These are phyloP conservation scores for Conticribra guillardii DNA, from an alignment of 108 stramenopile species.

Conservation along the genomic window DNA sequence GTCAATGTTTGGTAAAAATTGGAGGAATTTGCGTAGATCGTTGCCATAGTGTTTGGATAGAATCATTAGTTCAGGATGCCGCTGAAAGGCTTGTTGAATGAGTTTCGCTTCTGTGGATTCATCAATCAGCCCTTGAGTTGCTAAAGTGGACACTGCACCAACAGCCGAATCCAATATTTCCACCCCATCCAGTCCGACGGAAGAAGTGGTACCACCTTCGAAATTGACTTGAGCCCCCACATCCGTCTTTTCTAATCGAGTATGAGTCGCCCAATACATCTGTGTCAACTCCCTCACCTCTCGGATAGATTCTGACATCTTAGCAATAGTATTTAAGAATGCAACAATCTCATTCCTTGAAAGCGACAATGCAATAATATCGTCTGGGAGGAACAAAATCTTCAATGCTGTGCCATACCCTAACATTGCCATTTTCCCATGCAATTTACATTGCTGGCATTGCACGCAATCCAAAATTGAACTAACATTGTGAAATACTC, in stretches of 20 bases:
- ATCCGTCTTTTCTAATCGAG: slow-evolving; percentile 53
- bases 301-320: slow-evolving; percentile 77
- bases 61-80: slow-evolving; percentile 74
- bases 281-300: slow-evolving; percentile 80
- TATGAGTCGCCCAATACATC: slow-evolving; percentile 70
- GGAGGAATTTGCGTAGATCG: slow-evolving; percentile 65
- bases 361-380: slow-evolving; percentile 49
- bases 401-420: slow-evolving; percentile 94
- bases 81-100: slow-evolving; percentile 65
- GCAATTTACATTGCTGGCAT: slow-evolving; percentile 95
- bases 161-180: slow-evolving; percentile 72
- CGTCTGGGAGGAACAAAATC: slow-evolving; percentile 80
- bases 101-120: slow-evolving; percentile 69
- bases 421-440: slow-evolving; percentile 93
- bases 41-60: slow-evolving; percentile 76
- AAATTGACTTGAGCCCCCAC: not conserved
- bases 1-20: slow-evolving; percentile 57
- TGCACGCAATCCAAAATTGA: slow-evolving; percentile 94
- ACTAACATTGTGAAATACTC: slow-evolving; percentile 91
- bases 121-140: slow-evolving; percentile 59
- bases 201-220: not conserved
- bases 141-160: slow-evolving; percentile 67
- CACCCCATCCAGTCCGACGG: slow-evolving; percentile 28
- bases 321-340: slow-evolving; percentile 85
- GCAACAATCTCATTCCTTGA: slow-evolving; percentile 91